Evolutionary conservation across 176 grass and related monocot genomes (phyloP).

Genomic region (Eleusine coracana): DNA sequence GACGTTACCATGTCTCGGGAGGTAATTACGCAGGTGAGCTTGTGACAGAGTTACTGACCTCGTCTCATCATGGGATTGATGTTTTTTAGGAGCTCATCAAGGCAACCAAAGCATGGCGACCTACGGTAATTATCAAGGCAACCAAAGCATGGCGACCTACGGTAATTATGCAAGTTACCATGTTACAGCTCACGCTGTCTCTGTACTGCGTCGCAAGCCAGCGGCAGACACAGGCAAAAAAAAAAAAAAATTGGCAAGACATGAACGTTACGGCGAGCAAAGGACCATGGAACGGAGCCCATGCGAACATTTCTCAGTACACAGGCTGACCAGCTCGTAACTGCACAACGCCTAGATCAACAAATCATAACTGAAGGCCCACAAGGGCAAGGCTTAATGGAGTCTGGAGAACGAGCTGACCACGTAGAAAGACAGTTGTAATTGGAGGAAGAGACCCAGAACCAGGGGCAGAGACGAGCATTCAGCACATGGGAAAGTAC

Average conservation of each 20-base stretch:
- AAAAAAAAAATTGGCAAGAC: background rate
- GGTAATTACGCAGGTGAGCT: background rate
- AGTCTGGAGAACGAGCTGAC: background rate
- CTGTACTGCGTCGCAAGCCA: background rate
- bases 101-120: background rate
- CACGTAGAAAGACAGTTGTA: background rate
- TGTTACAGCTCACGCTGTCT: background rate
- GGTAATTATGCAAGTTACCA: background rate
- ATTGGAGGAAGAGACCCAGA: background rate
- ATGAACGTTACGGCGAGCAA: background rate
- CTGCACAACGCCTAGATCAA: background rate
- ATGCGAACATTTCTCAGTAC: no score
- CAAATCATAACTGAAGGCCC: background rate
- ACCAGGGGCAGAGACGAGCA: background rate
- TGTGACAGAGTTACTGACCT: background rate
- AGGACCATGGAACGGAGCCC: no score
- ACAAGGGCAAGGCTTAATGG: background rate
- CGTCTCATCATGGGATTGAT: constrained; percentile 5
- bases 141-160: background rate
- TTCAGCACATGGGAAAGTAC: background rate
- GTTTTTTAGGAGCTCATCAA: background rate
- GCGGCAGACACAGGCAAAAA: background rate
- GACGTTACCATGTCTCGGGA: background rate
- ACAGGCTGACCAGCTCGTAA: background rate
- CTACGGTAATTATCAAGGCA: background rate